These are phyloP conservation scores for Meyerozyma carpophila DNA, from an alignment of 1,139 yeast genomes.

Conservation along the genomic window DNA sequence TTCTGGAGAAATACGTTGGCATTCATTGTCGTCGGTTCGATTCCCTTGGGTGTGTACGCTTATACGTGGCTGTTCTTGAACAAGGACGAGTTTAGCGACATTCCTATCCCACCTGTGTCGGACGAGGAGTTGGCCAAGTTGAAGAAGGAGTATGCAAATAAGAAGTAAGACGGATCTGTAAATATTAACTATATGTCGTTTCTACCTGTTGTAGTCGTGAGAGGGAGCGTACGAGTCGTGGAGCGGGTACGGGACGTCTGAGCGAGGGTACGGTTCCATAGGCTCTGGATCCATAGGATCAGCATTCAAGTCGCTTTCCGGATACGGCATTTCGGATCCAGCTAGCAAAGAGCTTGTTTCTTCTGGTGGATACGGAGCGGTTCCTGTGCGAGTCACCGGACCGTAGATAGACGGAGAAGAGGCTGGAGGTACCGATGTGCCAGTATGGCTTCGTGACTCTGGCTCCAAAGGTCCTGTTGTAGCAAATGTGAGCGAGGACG, in stretches of 20 bases:
- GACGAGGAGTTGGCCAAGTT: conserved; percentile 71
- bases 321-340: no score
- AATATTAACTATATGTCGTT: background rate
- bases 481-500: background rate
- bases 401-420: background rate
- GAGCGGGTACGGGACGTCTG: background rate
- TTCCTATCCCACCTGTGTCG: conserved; percentile 88
- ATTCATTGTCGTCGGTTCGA: conserved; percentile 50
- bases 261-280: no score
- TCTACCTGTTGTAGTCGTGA: background rate
- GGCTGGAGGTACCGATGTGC: background rate
- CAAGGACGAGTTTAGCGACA: conserved; percentile 81
- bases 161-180: conserved; percentile 12
- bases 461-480: no score
- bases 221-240: background rate
- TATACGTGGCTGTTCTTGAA: conserved; percentile 72
- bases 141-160: conserved; percentile 56
- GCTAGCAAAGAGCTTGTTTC: background rate
- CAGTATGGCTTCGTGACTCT: no score
- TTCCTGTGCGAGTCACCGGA: background rate
- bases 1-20: conserved; percentile 70
- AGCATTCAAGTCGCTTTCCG: background rate
- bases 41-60: conserved; percentile 64
- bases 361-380: background rate
- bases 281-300: no score